These are phyloP conservation scores for Fusarium sp. DNA, from an alignment of 2,329 filamentous ascomycete genomes.

Conservation along the genomic window DNA sequence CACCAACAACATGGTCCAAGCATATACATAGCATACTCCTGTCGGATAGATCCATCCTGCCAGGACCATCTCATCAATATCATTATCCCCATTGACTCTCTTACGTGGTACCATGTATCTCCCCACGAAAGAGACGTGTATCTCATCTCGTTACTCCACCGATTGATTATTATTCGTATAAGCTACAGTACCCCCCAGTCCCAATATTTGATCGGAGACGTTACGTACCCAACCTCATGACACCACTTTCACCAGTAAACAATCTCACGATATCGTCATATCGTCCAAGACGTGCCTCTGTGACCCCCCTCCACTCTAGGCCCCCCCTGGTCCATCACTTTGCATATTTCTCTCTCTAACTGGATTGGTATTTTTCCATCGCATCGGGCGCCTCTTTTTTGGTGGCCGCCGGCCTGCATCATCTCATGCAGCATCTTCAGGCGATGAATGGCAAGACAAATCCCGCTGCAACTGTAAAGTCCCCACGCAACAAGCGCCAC, in stretches of 20 bases:
- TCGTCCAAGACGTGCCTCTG: constrained; percentile 5
- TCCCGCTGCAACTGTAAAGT: background rate
- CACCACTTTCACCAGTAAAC: constrained; percentile 18
- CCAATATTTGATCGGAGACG: background rate
- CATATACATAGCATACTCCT: background rate
- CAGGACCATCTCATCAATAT: background rate
- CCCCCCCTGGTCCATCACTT: background rate
- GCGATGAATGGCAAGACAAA: background rate
- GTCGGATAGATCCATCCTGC: background rate
- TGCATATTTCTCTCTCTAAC: background rate
- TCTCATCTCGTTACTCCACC: background rate
- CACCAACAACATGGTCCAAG: background rate
- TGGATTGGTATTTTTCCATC: constrained; percentile 11
- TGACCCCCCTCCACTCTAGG: background rate
- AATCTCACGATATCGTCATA: constrained; percentile 20
- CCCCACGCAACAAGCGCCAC: background rate
- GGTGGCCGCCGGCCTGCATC: background rate
- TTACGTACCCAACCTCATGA: constrained; percentile 1
- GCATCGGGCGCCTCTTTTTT: constrained; percentile 19
- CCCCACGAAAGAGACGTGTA: background rate
- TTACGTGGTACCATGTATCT: background rate
- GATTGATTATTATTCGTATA: background rate
- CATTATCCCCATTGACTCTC: background rate
- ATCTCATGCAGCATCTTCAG: constrained; percentile 5
- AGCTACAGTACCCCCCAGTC: background rate